Evolutionary conservation across 306 rosid species (phyloP), one percentile per base, ranked within the genome.

Genomic region (Prosopis cineraria): DNA sequence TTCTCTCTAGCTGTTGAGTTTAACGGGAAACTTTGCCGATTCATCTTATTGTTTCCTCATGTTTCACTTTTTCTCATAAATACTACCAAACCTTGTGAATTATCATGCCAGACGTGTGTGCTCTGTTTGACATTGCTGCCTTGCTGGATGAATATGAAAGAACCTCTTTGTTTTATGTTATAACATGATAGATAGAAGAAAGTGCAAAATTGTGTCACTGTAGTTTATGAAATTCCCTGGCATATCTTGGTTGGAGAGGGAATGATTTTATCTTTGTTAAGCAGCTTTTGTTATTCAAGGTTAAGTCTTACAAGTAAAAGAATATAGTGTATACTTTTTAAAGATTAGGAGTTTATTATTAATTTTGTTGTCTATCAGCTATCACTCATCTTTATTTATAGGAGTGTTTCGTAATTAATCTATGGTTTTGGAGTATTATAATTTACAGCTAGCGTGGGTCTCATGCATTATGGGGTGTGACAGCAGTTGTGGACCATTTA

Each of bases 141-240:
- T 68, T 58, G 62, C 48, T 56, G 44, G 37, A 67, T 56, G 8
- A 39, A 53, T 44, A 41, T 74, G 33, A 67, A 16, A 16, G 64
- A 12, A 12, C 45, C 67, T 6, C 25, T 72, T 73, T 41, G 59
- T 45, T 59, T 63, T 66, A 56, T 41, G 39, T 17, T 22, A 10
- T 63, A 29, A 55, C 20, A 16, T 73, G 47, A 68, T 14, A 17
- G 6, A 37, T 69, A 24, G 64, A 59, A 83, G 64, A 74, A 59
- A 33, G 56, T 5, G 68, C 12, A 62, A 62, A 62, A 6, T 30
- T 29, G 12, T 62, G 39, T 33, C 37, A 29, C 68, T 62, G 24
- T 62, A 12, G 40, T 62, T 62, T 17, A 16, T 30, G 12, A 62
- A 30, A 30, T 60, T 60, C 20, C 1, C 40, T 60, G 20, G 37